Conservation (phyloP, 495 filamentous ascomycete genomes). For the Xylaria cubensis region DNA sequence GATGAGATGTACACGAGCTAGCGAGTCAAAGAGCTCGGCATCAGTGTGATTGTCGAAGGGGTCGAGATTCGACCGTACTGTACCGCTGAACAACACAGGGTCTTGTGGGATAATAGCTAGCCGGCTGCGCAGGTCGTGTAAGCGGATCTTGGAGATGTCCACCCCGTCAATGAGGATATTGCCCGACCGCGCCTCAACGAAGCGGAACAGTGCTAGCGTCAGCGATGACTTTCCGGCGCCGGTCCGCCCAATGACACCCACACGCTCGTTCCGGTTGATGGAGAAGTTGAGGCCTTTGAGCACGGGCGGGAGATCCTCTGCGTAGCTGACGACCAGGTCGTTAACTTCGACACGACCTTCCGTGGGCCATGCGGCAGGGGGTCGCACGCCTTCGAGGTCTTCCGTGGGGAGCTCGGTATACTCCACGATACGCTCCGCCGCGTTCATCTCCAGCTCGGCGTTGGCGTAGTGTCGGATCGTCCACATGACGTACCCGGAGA, state of each 20-base stretch:
- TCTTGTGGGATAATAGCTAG: constrained; percentile 88
- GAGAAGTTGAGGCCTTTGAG: constrained; percentile 76
- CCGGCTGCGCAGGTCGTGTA: constrained; percentile 74
- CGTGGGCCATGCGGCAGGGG: constrained; percentile 81
- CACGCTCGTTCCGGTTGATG: constrained; percentile 72
- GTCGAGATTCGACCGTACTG: constrained; percentile 82
- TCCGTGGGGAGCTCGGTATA: constrained; percentile 78
- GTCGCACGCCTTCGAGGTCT: constrained; percentile 61
- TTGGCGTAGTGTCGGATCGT: constrained; percentile 67
- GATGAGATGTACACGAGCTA: constrained; percentile 78
- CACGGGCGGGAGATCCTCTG: constrained; percentile 75
- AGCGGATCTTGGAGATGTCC: constrained; percentile 75
- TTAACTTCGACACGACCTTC: constrained; percentile 76
- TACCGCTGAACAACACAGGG: constrained; percentile 86
- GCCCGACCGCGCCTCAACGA: constrained; percentile 75
- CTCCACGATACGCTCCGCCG: constrained; percentile 81
- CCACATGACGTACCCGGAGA: constrained; percentile 61
- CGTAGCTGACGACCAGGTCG: constrained; percentile 77
- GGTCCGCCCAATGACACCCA: constrained; percentile 86
- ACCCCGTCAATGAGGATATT: constrained; percentile 76
- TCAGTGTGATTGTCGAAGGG: constrained; percentile 78
- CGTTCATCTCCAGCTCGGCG: constrained; percentile 83
- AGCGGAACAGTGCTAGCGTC: constrained; percentile 83
- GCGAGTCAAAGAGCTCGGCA: constrained; percentile 72
- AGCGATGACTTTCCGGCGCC: constrained; percentile 88